These are phyloP conservation scores for Leccinellum rugosiceps DNA, from an alignment of 768 basidiomycete genomes.

Conservation along the genomic window DNA sequence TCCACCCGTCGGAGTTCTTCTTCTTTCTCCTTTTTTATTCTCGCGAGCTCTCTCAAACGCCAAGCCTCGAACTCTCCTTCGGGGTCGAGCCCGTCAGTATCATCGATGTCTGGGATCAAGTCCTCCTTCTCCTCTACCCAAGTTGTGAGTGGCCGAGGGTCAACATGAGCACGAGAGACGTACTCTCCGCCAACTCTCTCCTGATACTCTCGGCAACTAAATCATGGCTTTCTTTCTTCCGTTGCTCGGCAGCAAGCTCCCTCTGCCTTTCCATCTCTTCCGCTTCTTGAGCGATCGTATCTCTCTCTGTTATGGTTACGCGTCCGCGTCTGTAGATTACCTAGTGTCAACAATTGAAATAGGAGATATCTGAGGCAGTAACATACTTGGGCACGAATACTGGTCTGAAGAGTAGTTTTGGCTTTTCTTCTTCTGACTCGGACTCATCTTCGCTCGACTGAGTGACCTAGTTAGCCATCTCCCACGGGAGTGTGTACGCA, in stretches of 20 bases:
- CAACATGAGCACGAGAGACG: conserved; percentile 27
- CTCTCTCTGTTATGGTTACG: conserved; percentile 66
- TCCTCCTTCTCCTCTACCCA: conserved; percentile 83
- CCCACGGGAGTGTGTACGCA: not conserved
- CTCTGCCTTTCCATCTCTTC: conserved; percentile 71
- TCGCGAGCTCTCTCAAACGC: conserved; percentile 89
- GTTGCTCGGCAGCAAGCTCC: conserved; percentile 75
- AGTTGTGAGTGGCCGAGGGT: conserved; percentile 1
- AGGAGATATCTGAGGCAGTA: not conserved
- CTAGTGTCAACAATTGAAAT: not conserved
- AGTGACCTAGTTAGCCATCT: conserved; percentile 14
- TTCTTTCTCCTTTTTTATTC: conserved; percentile 94
- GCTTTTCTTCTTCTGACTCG: conserved; percentile 69
- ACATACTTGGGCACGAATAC: conserved; percentile 93
- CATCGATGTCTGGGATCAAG: conserved; percentile 83
- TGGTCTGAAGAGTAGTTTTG: conserved; percentile 80
- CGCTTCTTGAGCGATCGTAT: conserved; percentile 63
- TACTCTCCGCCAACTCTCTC: conserved; percentile 89
- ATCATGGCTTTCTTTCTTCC: conserved; percentile 85
- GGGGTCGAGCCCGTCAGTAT: conserved; percentile 91
- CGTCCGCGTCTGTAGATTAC: conserved; percentile 59
- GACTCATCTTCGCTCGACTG: conserved; percentile 89
- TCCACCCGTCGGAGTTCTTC: conserved; percentile 76
- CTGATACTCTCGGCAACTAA: conserved; percentile 93
- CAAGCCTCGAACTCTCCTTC: conserved; percentile 92